Evolutionary conservation across 78 protist genomes (phyloP).

Genomic region (Ministeria vibrans): DNA sequence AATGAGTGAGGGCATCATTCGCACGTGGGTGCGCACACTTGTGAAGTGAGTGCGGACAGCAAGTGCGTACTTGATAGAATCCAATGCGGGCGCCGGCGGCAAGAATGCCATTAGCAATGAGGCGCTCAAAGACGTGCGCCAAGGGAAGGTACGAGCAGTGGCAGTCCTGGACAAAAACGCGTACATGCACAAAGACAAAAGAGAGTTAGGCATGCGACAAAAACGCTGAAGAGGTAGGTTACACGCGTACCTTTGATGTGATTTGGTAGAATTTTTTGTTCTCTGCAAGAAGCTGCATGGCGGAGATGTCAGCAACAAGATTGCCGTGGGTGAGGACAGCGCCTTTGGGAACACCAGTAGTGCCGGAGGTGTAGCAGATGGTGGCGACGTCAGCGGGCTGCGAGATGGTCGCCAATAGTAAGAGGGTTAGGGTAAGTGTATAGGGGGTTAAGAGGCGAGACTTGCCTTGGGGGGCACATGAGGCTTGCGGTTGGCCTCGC

Average conservation of each 20-base stretch:
- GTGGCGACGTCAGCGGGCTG: slow-evolving; percentile 17
- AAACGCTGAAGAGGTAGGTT: no score
- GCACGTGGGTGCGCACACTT: background rate
- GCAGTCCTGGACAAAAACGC: slow-evolving; percentile 22
- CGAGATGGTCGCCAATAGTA: background rate
- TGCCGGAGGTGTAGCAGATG: slow-evolving; percentile 85
- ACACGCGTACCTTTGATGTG: no score
- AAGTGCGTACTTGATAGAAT: no score
- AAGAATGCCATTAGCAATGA: slow-evolving; percentile 13
- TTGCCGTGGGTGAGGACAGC: slow-evolving; percentile 28
- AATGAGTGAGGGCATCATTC: no score
- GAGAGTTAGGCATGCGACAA: background rate
- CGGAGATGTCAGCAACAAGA: background rate
- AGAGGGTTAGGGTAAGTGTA: background rate
- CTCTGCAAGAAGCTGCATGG: background rate
- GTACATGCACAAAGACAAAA: background rate
- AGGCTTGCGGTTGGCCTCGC: background rate
- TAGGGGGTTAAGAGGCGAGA: background rate
- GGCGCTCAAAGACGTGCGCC: slow-evolving; percentile 88
- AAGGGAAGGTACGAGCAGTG: slow-evolving; percentile 86
- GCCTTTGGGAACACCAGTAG: slow-evolving; percentile 92
- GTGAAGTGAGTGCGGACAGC: no score
- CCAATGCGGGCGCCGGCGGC: slow-evolving; percentile 51
- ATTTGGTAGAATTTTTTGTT: background rate
- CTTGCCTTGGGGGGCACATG: background rate